phyloP scores from a whole-genome alignment of 2,329 filamentous ascomycete species.

The Elsinoe batatas region DNA sequence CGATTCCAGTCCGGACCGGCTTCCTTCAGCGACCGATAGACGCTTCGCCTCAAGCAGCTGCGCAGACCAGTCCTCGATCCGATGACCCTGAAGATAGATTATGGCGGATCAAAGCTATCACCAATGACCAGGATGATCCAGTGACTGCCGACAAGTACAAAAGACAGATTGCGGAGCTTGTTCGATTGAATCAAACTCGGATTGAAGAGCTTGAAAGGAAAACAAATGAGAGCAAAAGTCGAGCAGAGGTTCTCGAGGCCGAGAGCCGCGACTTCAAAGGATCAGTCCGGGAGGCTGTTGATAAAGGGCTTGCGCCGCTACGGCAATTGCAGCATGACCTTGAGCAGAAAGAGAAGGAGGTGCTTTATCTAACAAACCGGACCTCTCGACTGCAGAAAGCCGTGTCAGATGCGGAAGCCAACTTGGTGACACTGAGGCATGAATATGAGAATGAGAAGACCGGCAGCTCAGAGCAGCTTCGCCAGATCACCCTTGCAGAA shows the following conservation, averaged over 20 bases:
- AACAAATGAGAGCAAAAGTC: not conserved
- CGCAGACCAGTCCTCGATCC: too few relatives aligned
- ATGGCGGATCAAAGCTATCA: not conserved
- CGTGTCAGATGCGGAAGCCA: constrained; percentile 5
- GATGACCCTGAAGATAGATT: not conserved
- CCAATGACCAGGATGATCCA: not conserved
- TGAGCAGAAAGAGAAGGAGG: not conserved
- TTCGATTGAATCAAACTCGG: not conserved
- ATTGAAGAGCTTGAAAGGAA: not conserved
- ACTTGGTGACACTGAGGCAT: too few relatives aligned
- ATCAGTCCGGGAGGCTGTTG: not conserved
- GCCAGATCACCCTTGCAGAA: too few relatives aligned
- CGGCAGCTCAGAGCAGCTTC: too few relatives aligned
- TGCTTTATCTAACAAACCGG: not conserved
- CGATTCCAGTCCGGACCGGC: too few relatives aligned
- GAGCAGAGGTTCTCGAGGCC: not conserved
- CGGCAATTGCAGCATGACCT: not conserved
- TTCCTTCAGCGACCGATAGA: too few relatives aligned
- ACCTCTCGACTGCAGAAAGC: not conserved
- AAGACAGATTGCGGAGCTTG: not conserved
- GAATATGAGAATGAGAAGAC: not conserved
- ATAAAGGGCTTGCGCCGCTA: not conserved
- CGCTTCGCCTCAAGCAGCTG: too few relatives aligned
- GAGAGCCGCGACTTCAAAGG: not conserved
- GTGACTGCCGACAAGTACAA: not conserved